phyloP scores from a whole-genome alignment of 495 filamentous ascomycete genomes.

The Oleoguttula mirabilis region DNA sequence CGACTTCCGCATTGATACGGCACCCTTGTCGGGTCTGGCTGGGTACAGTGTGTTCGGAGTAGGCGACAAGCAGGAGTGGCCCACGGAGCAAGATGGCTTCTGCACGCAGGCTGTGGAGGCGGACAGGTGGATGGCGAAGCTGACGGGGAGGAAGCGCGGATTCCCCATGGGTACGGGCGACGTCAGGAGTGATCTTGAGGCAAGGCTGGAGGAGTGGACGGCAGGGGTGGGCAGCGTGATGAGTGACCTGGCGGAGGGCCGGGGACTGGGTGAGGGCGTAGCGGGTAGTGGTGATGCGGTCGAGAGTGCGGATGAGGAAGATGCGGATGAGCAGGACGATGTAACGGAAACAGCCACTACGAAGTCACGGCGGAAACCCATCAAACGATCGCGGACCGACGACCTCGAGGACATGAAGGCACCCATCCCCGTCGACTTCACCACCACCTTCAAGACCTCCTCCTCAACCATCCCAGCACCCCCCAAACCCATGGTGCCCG shows the following conservation, averaged over 20 bases:
- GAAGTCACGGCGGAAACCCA: constrained; percentile 20
- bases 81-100: constrained; percentile 77
- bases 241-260: constrained; percentile 46
- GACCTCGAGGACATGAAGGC: constrained; percentile 69
- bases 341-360: constrained; percentile 32
- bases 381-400: constrained; percentile 27
- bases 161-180: constrained; percentile 84
- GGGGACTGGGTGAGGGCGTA: constrained; percentile 66
- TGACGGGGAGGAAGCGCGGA: constrained; percentile 66
- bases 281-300: constrained; percentile 66
- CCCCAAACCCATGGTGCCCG: constrained; percentile 81
- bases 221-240: constrained; percentile 61
- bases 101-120: constrained; percentile 80
- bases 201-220: constrained; percentile 63
- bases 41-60: constrained; percentile 93
- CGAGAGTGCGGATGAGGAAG: constrained; percentile 70
- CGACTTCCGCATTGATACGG: constrained; percentile 90
- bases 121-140: constrained; percentile 89
- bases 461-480: constrained; percentile 27
- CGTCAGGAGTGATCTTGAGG: constrained; percentile 56
- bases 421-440: constrained; percentile 78
- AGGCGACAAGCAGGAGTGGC: constrained; percentile 84
- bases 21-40: constrained; percentile 58
- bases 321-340: constrained; percentile 47
- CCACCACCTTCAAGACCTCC: constrained; percentile 39